Conservation (phyloP, 129 eudicot genomes). For the Arctium minus region DNA sequence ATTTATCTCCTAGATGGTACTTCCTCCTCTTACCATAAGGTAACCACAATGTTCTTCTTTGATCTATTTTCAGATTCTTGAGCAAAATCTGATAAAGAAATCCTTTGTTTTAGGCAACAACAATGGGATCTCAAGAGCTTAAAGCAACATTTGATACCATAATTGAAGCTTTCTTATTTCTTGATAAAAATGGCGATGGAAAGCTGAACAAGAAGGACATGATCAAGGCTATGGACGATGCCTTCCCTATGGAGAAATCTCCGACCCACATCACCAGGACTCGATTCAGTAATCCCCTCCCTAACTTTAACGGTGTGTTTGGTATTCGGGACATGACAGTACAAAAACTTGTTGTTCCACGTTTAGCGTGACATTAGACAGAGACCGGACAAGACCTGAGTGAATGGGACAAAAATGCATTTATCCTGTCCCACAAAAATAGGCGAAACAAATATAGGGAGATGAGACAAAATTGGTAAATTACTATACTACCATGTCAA, state of each 20-base stretch:
- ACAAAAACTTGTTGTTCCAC: not conserved
- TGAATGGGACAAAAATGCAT: not conserved
- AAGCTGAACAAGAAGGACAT: conserved; percentile 61
- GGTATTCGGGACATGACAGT: not conserved
- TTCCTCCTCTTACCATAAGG: conserved; percentile 36
- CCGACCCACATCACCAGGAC: conserved; percentile 51
- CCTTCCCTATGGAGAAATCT: conserved; percentile 54
- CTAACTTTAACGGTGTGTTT: not conserved
- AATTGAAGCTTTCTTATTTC: conserved; percentile 60
- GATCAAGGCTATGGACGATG: conserved; percentile 53
- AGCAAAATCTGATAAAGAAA: not conserved
- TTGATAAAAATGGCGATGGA: conserved; percentile 76
- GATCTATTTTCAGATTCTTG: not conserved
- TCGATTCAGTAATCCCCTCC: conserved; percentile 43
- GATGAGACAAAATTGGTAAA: not conserved
- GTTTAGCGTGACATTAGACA: not conserved
- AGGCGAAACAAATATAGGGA: not conserved
- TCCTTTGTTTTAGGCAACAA: conserved; percentile 32
- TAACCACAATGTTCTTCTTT: conserved; percentile 7
- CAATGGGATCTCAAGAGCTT: conserved; percentile 39
- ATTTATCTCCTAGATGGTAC: conserved; percentile 46
- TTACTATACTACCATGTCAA: not conserved
- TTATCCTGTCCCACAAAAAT: not conserved
- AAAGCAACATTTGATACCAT: conserved; percentile 56
- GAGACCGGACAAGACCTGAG: not conserved